These are phyloP conservation scores for Hymenochaete sp. DNA, from an alignment of 1,284 basidiomycete genomes.

Conservation along the genomic window DNA sequence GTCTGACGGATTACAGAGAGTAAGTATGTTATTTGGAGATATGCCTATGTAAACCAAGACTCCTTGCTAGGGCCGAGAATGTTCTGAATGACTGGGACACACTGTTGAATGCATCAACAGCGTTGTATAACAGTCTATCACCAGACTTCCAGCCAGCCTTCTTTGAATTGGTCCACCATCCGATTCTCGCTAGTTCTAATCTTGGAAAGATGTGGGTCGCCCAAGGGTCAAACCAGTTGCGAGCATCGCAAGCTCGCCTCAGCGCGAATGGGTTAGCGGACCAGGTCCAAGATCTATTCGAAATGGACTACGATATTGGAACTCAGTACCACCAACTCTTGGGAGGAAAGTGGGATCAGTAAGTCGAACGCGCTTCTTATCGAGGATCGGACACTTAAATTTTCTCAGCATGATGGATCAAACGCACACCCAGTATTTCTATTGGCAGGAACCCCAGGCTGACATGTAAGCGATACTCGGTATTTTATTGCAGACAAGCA, in stretches of 20 bases:
- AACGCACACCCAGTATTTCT: conserved; percentile 54
- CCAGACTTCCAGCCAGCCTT: conserved; percentile 44
- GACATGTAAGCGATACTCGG: conserved; percentile 37
- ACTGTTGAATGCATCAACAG: conserved; percentile 41
- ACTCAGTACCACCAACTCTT: conserved; percentile 50
- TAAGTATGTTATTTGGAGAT: too few species aligned
- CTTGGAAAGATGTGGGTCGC: conserved; percentile 48
- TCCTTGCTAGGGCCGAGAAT: conserved; percentile 41
- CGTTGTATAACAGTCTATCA: conserved; percentile 46
- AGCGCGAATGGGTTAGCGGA: conserved; percentile 52
- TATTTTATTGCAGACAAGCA: too few species aligned
- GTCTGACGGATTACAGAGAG: conserved; percentile 60
- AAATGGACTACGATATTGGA: conserved; percentile 52
- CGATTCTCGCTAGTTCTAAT: conserved; percentile 49
- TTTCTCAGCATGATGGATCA: conserved; percentile 56
- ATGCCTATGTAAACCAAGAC: too few species aligned
- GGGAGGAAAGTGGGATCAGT: conserved; percentile 58
- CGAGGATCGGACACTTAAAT: background rate
- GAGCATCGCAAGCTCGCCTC: conserved; percentile 54
- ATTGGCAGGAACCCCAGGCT: conserved; percentile 63
- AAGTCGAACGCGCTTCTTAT: conserved; percentile 23
- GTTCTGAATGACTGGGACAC: conserved; percentile 42
- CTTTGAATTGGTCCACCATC: conserved; percentile 61
- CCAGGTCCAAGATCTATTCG: conserved; percentile 47
- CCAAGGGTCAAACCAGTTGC: conserved; percentile 52